phyloP scores from a whole-genome alignment of 2,329 filamentous ascomycete genomes.

The Zelopaecilomyces penicillatus region DNA sequence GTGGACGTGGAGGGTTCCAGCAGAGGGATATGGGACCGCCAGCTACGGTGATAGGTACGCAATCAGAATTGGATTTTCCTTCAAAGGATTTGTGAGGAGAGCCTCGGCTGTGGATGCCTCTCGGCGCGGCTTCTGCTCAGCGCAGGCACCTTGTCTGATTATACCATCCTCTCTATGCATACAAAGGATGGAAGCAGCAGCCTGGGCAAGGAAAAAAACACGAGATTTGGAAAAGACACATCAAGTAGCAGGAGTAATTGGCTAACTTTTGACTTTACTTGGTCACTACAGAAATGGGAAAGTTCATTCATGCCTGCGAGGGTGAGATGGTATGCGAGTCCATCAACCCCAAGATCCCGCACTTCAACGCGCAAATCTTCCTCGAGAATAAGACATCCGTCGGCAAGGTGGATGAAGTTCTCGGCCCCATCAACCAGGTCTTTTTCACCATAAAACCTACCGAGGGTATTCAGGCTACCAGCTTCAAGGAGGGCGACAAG shows the following conservation, averaged over 20 bases:
- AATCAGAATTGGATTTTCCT: no score
- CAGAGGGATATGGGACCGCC: conserved; percentile 33
- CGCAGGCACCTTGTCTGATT: no score
- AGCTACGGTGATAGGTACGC: conserved; percentile 28
- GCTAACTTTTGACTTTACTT: no score
- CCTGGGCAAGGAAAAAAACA: no score
- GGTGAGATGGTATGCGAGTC: conserved; percentile 97
- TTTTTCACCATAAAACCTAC: conserved; percentile 97
- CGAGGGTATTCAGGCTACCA: conserved; percentile 89
- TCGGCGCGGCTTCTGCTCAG: no score
- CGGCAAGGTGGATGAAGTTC: conserved; percentile 96
- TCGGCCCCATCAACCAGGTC: conserved; percentile 95
- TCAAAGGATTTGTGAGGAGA: no score
- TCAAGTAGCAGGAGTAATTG: no score
- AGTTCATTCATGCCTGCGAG: conserved; percentile 89
- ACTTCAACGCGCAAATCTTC: conserved; percentile 98
- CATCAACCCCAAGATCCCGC: conserved; percentile 89
- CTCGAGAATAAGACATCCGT: conserved; percentile 96
- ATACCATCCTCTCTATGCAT: no score
- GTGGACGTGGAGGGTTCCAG: conserved; percentile 31
- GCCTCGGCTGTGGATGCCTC: no score
- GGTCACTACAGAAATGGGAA: conserved; percentile 64
- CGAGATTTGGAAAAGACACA: no score
- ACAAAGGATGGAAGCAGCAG: no score
- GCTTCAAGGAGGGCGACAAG: conserved; percentile 94